phyloP scores from a whole-genome alignment of 148 eudicot species.

The Nepenthes mirabilis region DNA sequence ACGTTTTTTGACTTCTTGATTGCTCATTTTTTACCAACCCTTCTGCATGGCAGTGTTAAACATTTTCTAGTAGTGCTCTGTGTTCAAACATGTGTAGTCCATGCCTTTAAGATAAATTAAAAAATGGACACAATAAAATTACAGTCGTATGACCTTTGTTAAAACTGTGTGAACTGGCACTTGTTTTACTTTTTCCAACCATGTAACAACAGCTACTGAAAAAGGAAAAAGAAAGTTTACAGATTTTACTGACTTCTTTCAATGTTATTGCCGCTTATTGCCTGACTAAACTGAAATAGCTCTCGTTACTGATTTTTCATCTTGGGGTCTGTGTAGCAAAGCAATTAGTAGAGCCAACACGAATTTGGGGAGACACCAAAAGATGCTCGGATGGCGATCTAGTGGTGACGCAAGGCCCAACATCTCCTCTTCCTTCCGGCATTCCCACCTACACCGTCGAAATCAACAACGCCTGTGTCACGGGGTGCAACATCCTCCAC shows the following conservation, averaged over 20 bases:
- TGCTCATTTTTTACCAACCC: too few species aligned
- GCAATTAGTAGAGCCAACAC: slow-evolving; percentile 27
- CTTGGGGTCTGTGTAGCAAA: slow-evolving; percentile 13
- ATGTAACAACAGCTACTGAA: too few species aligned
- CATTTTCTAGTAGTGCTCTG: too few species aligned
- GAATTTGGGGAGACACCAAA: slow-evolving; percentile 48
- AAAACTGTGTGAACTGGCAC: too few species aligned
- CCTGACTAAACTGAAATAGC: not conserved
- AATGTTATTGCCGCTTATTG: not conserved
- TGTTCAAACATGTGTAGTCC: too few species aligned
- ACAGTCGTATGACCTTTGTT: too few species aligned
- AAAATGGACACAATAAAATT: too few species aligned
- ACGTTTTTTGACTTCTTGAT: too few species aligned
- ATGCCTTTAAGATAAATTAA: too few species aligned
- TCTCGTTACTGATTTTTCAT: not conserved
- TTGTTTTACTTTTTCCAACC: too few species aligned
- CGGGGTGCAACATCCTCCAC: slow-evolving; percentile 55
- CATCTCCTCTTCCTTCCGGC: slow-evolving; percentile 62
- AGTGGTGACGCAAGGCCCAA: slow-evolving; percentile 41
- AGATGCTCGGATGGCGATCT: slow-evolving; percentile 44
- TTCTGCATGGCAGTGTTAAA: too few species aligned
- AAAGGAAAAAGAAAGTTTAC: not conserved
- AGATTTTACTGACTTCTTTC: not conserved
- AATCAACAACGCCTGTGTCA: slow-evolving; percentile 46
- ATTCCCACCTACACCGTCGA: slow-evolving; percentile 79